Percentiles rank a stretch among this genome's conserved stretches.
These are phyloP conservation scores for Erysimum cheiranthoides DNA, from an alignment of 345 rosid genomes.

Conservation along the genomic window DNA sequence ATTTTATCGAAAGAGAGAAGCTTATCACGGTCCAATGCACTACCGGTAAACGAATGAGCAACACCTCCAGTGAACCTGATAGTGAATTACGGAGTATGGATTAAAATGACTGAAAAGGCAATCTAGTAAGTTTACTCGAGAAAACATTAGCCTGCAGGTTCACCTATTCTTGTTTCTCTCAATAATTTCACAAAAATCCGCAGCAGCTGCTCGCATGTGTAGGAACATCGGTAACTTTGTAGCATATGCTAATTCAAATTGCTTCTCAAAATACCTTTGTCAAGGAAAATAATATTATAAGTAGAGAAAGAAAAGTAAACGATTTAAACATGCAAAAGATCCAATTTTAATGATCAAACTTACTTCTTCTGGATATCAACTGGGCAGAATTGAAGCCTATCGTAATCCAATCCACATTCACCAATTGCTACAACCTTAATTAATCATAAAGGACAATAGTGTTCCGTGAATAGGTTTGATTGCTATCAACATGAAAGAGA, in stretches of 20 bases:
- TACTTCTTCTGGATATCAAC: conserved; percentile 83
- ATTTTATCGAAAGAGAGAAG: conserved; percentile 76
- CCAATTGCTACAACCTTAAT: conserved; percentile 91
- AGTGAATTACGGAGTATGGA: background rate
- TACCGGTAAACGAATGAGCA: conserved; percentile 92
- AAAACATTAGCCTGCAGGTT: conserved; percentile 28
- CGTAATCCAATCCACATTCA: conserved; percentile 97
- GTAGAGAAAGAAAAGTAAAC: conserved; percentile 2
- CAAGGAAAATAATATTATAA: background rate
- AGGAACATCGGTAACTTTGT: conserved; percentile 95
- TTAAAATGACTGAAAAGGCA: background rate
- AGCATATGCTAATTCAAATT: conserved; percentile 86
- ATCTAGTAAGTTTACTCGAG: background rate
- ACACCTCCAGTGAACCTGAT: conserved; percentile 80
- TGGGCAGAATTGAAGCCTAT: conserved; percentile 94
- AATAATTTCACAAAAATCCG: conserved; percentile 82
- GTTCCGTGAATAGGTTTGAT: background rate
- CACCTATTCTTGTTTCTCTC: conserved; percentile 76
- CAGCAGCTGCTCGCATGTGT: conserved; percentile 96
- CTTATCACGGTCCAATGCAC: conserved; percentile 71
- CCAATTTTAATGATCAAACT: conserved; percentile 38
- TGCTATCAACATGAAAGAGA: background rate
- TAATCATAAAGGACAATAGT: conserved; percentile 1
- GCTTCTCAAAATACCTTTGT: conserved; percentile 91
- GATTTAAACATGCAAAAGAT: conserved; percentile 9